Evolutionary conservation across 225 moss, liverwort and hornwort species (phyloP).

Genomic region (Ulota crispa): DNA sequence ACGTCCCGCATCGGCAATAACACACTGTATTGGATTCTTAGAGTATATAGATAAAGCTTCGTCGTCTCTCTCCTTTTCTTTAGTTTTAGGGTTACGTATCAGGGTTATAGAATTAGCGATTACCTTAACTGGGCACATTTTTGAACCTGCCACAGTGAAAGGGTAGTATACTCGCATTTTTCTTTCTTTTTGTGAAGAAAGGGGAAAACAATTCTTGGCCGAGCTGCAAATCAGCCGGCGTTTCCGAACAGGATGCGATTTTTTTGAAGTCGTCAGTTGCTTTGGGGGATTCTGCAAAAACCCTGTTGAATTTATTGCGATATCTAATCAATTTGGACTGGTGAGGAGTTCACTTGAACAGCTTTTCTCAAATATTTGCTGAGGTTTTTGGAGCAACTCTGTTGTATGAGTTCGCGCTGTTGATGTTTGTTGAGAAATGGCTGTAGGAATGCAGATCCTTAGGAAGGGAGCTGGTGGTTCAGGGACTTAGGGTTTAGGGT

Average conservation of each 20-base stretch:
- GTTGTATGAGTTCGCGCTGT: background rate
- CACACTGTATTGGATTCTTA: background rate
- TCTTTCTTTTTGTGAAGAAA: background rate
- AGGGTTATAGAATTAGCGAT: conserved; percentile 1
- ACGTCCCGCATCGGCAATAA: conserved; percentile 29
- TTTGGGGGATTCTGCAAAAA: conserved; percentile 1
- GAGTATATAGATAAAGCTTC: background rate
- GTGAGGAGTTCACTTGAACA: conserved; percentile 5
- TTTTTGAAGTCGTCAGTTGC: background rate
- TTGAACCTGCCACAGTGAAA: conserved; percentile 8
- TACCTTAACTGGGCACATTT: conserved; percentile 20
- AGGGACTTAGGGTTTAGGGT: background rate
- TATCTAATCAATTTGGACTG: background rate
- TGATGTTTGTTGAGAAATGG: background rate
- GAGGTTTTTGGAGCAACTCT: background rate
- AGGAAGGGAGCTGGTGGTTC: background rate
- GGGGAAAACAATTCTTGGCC: conserved; percentile 8
- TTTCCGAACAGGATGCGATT: conserved; percentile 10
- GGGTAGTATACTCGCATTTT: background rate
- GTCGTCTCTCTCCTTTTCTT: background rate
- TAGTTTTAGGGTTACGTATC: background rate
- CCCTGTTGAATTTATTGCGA: conserved; percentile 7
- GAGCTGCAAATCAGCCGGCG: conserved; percentile 22
- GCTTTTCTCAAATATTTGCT: background rate
- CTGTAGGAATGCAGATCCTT: background rate